Base-by-base conservation (phyloP, 2,329 filamentous ascomycete species). In the Beauveria rudraprayagi region DNA sequence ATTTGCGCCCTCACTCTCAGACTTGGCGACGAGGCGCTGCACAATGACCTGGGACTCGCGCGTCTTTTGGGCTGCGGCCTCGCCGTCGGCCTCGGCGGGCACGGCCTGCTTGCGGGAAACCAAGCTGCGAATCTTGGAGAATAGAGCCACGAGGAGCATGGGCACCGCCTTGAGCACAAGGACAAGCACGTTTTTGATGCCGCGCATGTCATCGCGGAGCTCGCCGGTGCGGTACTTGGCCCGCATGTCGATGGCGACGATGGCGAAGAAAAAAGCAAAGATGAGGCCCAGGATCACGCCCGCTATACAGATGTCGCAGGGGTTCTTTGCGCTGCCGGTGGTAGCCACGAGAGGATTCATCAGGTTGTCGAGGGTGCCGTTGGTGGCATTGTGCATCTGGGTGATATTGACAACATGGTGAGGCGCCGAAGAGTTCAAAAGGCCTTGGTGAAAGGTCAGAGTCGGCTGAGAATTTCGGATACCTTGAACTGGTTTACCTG, bases 151-250 rank as follows among this genome's bases (percentile, higher is more conserved):
- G 26, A 30, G 1, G 1, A 26, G 16, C 22, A 14, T 46, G 14
- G 44, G 41, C 2, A 56, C 9, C 0, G 6, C 5, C 34, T 26
- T 51, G 30, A 30, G 16, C 14, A 44, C 1, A 11, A 43, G 17
- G 24, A 56, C 17, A 37, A 60, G 24, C 5, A 4, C 17, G 3
- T 37, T 44, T n/a, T 47, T 44, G 37, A 34, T 5, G 7, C 52
- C 30, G 5, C 4, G 19, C 59, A 61, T 11, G 46, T 61, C 59
- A 3, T 56, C 52, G 16, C 5, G 52, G 2, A 61, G 59, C 44
- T 61, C 59, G n/a, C 59, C 52, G 37, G 1, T 51, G 44, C 52
- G 59, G 26, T 34, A 6, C 59, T 61, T 61, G 9, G 16, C n/a
- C 11, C 34, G 37, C 54, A 61, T 51, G 46, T 57, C 53, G 4